phyloP scores from a whole-genome alignment of 148 eudicot genomes.

The Fagopyrum homotropicum region DNA sequence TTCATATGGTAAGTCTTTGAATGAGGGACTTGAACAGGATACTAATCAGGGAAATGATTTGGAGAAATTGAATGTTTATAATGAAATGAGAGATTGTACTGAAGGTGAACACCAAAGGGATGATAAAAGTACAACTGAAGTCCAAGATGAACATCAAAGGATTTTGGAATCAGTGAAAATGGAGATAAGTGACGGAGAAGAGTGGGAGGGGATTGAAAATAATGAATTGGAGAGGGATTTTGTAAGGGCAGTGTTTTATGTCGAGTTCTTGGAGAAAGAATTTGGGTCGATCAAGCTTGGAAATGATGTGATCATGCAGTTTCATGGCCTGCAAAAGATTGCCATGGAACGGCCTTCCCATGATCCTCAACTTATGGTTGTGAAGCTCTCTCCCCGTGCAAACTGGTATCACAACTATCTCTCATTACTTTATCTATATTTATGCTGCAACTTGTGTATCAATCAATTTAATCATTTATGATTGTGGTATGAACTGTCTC shows the following conservation, averaged over 20 bases:
- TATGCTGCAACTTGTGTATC: slow-evolving; percentile 1
- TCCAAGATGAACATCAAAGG: background rate
- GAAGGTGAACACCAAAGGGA: slow-evolving; percentile 4
- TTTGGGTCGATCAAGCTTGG: slow-evolving; percentile 24
- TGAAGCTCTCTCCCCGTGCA: slow-evolving; percentile 51
- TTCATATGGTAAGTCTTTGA: background rate
- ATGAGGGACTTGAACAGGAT: background rate
- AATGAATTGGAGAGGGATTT: slow-evolving; percentile 62
- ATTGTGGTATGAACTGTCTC: background rate
- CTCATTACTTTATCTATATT: slow-evolving; percentile 12
- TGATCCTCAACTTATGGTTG: slow-evolving; percentile 66
- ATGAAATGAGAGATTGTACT: background rate
- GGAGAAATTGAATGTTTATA: slow-evolving; percentile 10
- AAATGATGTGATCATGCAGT: slow-evolving; percentile 52
- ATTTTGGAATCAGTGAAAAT: slow-evolving; percentile 11
- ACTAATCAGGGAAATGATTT: slow-evolving; percentile 5
- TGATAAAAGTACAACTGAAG: background rate
- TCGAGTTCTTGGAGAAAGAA: slow-evolving; percentile 29
- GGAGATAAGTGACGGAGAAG: slow-evolving; percentile 40
- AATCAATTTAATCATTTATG: background rate
- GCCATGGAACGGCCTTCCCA: slow-evolving; percentile 67
- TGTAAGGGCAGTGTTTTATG: slow-evolving; percentile 41
- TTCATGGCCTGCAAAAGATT: slow-evolving; percentile 55
- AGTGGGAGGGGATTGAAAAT: slow-evolving; percentile 77
- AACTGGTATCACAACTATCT: slow-evolving; percentile 47